phyloP scores from a whole-genome alignment of 345 rosid genomes.

The Aquilaria malaccensis region DNA sequence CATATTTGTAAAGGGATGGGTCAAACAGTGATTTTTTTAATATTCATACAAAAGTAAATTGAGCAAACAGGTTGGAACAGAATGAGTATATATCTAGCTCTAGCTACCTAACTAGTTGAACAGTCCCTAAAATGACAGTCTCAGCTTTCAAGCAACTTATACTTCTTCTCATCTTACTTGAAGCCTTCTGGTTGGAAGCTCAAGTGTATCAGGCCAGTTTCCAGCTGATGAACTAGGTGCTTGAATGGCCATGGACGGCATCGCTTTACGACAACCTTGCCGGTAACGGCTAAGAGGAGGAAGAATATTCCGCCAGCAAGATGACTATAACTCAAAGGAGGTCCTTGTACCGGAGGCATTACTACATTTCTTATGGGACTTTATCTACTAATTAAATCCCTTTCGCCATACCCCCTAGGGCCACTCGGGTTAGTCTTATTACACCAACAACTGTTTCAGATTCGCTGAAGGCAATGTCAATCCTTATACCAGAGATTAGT shows the following conservation, averaged over 20 bases:
- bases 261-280: constrained; percentile 4
- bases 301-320: not conserved
- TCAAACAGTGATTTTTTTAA: no score
- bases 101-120: no score
- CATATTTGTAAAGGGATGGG: no score
- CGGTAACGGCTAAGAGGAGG: not conserved
- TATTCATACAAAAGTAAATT: no score
- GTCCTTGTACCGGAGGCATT: constrained; percentile 55
- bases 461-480: constrained; percentile 42
- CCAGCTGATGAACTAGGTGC: constrained; percentile 4
- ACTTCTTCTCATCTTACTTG: not conserved
- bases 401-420: constrained; percentile 35
- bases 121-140: constrained; percentile 1
- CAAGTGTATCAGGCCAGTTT: not conserved
- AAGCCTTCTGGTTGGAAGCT: constrained; percentile 3
- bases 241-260: constrained; percentile 11
- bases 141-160: not conserved
- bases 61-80: not conserved
- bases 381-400: constrained; percentile 51
- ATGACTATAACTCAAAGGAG: constrained; percentile 24
- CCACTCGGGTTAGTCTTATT: constrained; percentile 86
- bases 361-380: constrained; percentile 88
- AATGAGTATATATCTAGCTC: not conserved
- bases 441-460: constrained; percentile 1
- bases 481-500: constrained; percentile 74